Percentiles rank a stretch among this genome's conserved stretches.
phyloP scores from a whole-genome alignment of 179 eudicot species.

The Gypsophila paniculata region DNA sequence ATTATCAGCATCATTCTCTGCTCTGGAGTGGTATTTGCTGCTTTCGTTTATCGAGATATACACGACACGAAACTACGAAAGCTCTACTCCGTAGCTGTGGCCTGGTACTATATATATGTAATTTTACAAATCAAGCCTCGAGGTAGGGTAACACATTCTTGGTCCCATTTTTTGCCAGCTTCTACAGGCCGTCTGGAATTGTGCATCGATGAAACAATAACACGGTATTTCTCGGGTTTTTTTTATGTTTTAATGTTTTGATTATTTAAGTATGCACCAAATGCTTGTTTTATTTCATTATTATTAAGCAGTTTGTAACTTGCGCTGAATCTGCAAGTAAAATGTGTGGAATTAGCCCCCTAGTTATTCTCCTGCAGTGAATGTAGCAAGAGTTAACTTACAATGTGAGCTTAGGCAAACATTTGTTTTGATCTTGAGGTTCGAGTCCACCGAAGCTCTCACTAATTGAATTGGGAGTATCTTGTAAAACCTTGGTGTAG shows the following conservation, averaged over 20 bases:
- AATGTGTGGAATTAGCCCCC: not conserved
- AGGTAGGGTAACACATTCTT: conserved; percentile 15
- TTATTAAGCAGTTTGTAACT: not conserved
- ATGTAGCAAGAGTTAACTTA: too few relatives aligned
- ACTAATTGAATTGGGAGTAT: too few relatives aligned
- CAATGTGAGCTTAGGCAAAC: not conserved
- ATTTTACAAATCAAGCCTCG: conserved; percentile 25
- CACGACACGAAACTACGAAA: conserved; percentile 11
- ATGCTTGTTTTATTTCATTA: conserved; percentile 4
- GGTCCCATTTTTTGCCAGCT: conserved; percentile 21
- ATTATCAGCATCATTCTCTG: conserved; percentile 42
- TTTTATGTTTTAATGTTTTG: conserved; percentile 20
- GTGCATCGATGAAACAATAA: conserved; percentile 20
- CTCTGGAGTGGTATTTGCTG: conserved; percentile 41
- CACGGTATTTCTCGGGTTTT: conserved; percentile 8
- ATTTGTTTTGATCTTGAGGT: not conserved
- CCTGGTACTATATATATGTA: not conserved
- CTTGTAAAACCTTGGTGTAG: too few relatives aligned
- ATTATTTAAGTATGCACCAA: conserved; percentile 19
- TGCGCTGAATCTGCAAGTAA: conserved; percentile 15
- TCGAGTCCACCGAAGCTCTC: not conserved
- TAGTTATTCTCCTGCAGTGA: not conserved
- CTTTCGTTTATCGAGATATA: conserved; percentile 28
- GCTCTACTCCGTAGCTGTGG: too few relatives aligned
- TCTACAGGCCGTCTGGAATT: conserved; percentile 6